Conservation (phyloP, 2,329 filamentous ascomycete species). For the Colletotrichum plurivorum region DNA sequence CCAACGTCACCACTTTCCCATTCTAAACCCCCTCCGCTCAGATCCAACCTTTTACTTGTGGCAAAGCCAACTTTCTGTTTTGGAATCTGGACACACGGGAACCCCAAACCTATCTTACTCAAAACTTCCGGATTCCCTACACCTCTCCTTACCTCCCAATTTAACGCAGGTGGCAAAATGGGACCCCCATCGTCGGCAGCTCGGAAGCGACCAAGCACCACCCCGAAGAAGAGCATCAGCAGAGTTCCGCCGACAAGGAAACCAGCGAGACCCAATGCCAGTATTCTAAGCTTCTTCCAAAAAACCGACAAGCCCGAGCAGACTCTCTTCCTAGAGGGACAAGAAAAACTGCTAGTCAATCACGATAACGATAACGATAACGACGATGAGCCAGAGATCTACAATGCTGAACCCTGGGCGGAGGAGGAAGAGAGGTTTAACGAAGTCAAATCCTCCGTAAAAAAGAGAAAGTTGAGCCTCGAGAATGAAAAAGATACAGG, state of each 20-base stretch:
- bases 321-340: constrained; percentile 65
- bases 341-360: constrained; percentile 24
- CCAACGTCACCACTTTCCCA: constrained; percentile 20
- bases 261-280: constrained; percentile 67
- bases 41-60: background rate
- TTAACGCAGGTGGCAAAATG: constrained; percentile 22
- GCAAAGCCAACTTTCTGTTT: background rate
- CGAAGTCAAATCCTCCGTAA: constrained; percentile 53
- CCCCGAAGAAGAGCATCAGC: constrained; percentile 36
- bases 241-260: constrained; percentile 47
- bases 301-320: constrained; percentile 74
- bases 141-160: background rate
- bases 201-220: constrained; percentile 36
- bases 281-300: constrained; percentile 82
- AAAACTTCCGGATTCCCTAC: background rate
- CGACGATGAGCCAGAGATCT: constrained; percentile 25
- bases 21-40: constrained; percentile 1
- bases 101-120: background rate
- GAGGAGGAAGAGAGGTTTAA: constrained; percentile 46
- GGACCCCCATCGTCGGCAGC: constrained; percentile 33
- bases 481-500: constrained; percentile 33
- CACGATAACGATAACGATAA: constrained; percentile 1
- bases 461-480: constrained; percentile 59
- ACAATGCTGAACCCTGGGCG: constrained; percentile 21
- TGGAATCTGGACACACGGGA: too few relatives aligned